Evolutionary conservation across 768 basidiomycete species (phyloP), one percentile per base, ranked within the genome.

Genomic region (Hirschioporus abietinus): DNA sequence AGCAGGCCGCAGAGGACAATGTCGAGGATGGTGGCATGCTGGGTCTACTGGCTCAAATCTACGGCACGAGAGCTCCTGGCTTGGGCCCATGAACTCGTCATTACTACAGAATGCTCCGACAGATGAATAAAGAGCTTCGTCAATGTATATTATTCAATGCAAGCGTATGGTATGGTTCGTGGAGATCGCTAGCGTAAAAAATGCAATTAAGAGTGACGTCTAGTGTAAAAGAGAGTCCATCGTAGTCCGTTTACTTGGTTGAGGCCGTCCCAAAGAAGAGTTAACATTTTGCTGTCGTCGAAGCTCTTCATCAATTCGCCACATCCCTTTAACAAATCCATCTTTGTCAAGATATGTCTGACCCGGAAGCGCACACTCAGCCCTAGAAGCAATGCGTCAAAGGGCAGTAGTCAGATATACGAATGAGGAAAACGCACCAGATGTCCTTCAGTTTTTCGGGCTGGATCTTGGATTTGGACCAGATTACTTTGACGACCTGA

Each of bases 1-100:
- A 82, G 61, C 84, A 83, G 63, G 81, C 81, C 17, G 87, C 87
- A 12, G 91, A 88, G 5, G 89, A 89, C 26, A 81, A 77, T 23
- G 72, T 91, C 68, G 86, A 86, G 72, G 93, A 95, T 76, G 92
- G 86, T 0, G 95, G 95, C 20, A 89, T 97, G 69, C 78, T 96
- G 68, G 93, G 92, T 24, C 73, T 97, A 69, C 74, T 97, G 71
- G 90, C 92, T 58, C 90, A 96, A 80, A 95, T 97, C 63, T 94
- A 96, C 76, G 87, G 84, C 60, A 80, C 84, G 70, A 81, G 79
- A 68, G 85, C 69, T 0, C 68, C 60, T 61, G 25, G 60, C 12
- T 52, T 52, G 12, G 42, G 42, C 20, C 42, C 42, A 52, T 52
- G 12, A 20, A 52, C 42, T 10, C 12, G 4, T 52, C 4, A 15